Conservation (phyloP, 345 rosid genomes). For the Fremontodendron californicum region DNA sequence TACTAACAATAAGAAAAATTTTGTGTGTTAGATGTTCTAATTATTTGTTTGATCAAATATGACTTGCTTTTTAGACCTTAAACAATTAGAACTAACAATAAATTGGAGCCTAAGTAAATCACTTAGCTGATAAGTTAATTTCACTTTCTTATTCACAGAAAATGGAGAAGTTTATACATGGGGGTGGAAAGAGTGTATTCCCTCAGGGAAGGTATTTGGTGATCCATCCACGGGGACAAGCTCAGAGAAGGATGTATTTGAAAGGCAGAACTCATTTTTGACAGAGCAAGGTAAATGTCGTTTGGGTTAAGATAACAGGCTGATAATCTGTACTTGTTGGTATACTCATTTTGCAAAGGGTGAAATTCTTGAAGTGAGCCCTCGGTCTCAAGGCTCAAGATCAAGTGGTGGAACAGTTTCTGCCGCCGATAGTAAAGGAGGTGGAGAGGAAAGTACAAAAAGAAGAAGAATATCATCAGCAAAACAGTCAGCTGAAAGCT, state of each 20-base stretch:
- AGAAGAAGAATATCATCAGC: constrained; percentile 58
- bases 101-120: neutral
- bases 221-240: constrained; percentile 35
- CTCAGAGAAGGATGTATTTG: constrained; percentile 46
- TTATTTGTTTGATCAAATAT: neutral
- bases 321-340: constrained; percentile 12
- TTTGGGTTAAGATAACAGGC: neutral
- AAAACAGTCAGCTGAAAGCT: constrained; percentile 76
- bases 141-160: constrained; percentile 39
- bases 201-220: constrained; percentile 78
- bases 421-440: constrained; percentile 38
- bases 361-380: constrained; percentile 46
- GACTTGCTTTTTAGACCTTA: neutral
- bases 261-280: constrained; percentile 51
- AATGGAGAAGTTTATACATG: constrained; percentile 81
- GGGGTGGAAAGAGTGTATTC: constrained; percentile 99
- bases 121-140: neutral
- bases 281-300: constrained; percentile 61
- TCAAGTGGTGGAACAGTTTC: constrained; percentile 44
- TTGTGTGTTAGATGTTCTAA: neutral
- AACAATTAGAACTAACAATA: neutral
- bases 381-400: constrained; percentile 53
- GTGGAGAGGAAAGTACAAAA: constrained; percentile 64
- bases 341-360: constrained; percentile 14
- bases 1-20: neutral